Evolutionary conservation across 306 rosid genomes (phyloP).

Genomic region (Corylus heterophylla): DNA sequence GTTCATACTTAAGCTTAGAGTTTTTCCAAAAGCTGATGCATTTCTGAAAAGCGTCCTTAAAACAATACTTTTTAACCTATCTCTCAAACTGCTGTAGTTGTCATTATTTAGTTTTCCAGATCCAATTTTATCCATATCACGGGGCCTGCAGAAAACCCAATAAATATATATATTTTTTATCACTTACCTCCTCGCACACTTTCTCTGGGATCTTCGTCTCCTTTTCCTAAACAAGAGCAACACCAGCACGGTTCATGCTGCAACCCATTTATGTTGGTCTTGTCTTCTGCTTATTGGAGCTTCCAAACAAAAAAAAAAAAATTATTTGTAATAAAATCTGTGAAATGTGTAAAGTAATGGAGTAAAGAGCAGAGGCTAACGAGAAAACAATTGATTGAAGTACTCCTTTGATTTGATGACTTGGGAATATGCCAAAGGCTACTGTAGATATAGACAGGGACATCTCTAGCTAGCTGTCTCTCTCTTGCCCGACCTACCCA

Average conservation of each 20-base stretch:
- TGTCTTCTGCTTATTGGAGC: too few species aligned
- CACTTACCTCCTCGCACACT: neutral
- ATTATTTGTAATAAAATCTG: neutral
- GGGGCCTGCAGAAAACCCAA: too few species aligned
- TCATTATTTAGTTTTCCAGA: too few species aligned
- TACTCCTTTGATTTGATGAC: conserved; percentile 3
- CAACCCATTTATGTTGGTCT: neutral
- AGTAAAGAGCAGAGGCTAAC: neutral
- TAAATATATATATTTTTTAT: too few species aligned
- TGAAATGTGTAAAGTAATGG: neutral
- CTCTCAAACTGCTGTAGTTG: too few species aligned
- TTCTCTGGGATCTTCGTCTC: neutral
- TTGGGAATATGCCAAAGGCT: conserved; percentile 7
- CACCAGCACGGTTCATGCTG: neutral
- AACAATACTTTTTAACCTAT: too few species aligned
- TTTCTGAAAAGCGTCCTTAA: too few species aligned
- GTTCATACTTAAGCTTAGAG: too few species aligned
- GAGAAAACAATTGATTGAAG: neutral
- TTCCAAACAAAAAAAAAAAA: too few species aligned
- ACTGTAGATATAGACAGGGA: conserved; percentile 17
- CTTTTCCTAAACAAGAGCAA: neutral
- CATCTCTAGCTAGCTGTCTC: conserved; percentile 21
- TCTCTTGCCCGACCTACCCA: conserved; percentile 60
- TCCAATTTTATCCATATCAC: too few species aligned
- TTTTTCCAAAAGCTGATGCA: neutral